Conservation (phyloP, 495 filamentous ascomycete genomes). For the Sabuloglossum arenarium region DNA sequence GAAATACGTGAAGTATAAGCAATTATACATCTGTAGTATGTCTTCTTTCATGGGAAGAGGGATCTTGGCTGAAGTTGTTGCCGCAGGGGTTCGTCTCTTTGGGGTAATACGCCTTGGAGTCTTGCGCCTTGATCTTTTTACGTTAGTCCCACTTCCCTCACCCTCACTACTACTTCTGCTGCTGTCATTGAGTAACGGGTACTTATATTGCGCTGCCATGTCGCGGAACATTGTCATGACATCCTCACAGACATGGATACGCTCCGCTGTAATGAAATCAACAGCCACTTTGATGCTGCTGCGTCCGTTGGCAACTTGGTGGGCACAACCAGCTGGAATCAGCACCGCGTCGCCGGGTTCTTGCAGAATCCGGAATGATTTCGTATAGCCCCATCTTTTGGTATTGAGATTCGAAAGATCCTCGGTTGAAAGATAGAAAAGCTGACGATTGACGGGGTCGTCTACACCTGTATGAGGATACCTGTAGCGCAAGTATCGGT, state of each 20-base stretch:
- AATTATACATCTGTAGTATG: not conserved
- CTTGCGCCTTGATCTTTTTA: not conserved
- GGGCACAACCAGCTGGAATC: constrained; percentile 15
- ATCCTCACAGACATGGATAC: constrained; percentile 1
- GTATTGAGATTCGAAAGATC: constrained; percentile 9
- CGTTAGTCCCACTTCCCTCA: not conserved
- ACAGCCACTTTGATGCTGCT: constrained; percentile 17
- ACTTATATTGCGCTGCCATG: constrained; percentile 2
- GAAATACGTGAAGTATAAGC: not conserved
- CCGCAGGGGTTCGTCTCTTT: not conserved
- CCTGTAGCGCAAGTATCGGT: constrained; percentile 9
- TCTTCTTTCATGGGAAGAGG: not conserved
- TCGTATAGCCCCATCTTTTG: constrained; percentile 4
- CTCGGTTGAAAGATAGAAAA: constrained; percentile 14
- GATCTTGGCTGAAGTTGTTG: not conserved
- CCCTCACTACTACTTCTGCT: not conserved
- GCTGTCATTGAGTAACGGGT: not conserved
- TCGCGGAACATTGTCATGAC: constrained; percentile 2
- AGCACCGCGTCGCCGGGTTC: constrained; percentile 15
- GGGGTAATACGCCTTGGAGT: not conserved
- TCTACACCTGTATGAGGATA: constrained; percentile 3
- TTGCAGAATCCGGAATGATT: constrained; percentile 14
- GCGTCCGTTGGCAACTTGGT: constrained; percentile 14
- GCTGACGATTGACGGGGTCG: constrained; percentile 16
- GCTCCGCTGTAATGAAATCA: constrained; percentile 15